Base-by-base conservation (phyloP, 2,329 filamentous ascomycete genomes). In the Fusarium sp. region DNA sequence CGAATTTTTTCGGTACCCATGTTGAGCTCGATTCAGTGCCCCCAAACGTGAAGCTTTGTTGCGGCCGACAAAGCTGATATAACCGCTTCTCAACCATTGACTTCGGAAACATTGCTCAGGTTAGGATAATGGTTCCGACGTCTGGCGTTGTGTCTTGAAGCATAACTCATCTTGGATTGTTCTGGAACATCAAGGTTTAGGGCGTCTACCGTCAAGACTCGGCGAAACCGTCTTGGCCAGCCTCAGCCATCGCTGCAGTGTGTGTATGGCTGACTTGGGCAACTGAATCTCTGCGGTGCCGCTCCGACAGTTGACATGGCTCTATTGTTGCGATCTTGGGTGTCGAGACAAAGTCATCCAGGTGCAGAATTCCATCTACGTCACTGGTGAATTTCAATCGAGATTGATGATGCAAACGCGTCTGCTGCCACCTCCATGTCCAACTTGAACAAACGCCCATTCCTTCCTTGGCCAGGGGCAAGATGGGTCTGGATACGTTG, bases 381-480 rank as follows among this genome's bases (percentile, higher is more conserved):
- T 65, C 53, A 61, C 58, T 48, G 34, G 38, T 39, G 31, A 65
- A 65, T 63, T 63, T 65, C 57, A 65, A 65, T 65, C 41, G 53
- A 49, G 40, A 57, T 62, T 54, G 50, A 49, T 29, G 40, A 42
- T 55, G 40, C 34, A 53, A 35, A 45, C 29, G n/a, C 46, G 15
- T 41, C 45, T 40, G 45, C 34, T 25, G 25, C 24, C 38, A 32
- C 50, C 26, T 45, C 32, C 43, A 58, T 58, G 51, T 53, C 32
- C 52, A 41, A 42, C 50, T 26, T 49, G 39, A 49, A 39, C 32
- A 40, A 42, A 24, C 22, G 15, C 40, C 48, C 40, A 65, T 65
- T 46, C 49, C 52, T 50, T 62, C 49, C 52, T 50, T 62, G 38
- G 36, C 48, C 47, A 65, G 44, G 58, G 61, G 34, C 52, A 53